phyloP scores from a whole-genome alignment of 352 stramenopile genomes.

The Blastocystis sp. region DNA sequence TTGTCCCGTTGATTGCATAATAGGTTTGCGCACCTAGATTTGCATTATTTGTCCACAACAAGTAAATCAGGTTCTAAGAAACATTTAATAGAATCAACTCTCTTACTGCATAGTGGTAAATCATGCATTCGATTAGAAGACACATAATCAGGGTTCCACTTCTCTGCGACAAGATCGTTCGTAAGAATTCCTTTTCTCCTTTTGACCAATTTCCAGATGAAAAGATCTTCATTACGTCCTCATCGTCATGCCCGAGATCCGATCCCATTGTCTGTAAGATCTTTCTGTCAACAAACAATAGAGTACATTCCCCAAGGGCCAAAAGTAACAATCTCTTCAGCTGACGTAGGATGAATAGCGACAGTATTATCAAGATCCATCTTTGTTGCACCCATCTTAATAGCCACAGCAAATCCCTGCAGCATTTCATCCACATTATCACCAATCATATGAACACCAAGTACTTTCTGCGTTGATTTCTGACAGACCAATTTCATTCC shows the following conservation, averaged over 20 bases:
- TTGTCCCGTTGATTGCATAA: conserved; percentile 20
- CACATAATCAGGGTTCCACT: background rate
- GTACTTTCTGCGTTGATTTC: conserved; percentile 77
- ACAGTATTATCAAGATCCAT: conserved; percentile 90
- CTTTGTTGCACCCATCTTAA: conserved; percentile 96
- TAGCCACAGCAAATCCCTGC: conserved; percentile 91
- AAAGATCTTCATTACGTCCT: background rate
- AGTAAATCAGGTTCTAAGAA: conserved; percentile 39
- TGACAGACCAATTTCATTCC: conserved; percentile 76
- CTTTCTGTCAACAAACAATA: background rate
- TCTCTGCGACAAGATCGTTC: background rate
- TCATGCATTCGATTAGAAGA: conserved; percentile 25
- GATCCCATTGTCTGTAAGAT: conserved; percentile 4
- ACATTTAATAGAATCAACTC: background rate
- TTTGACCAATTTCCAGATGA: conserved; percentile 1
- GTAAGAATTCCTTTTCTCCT: conserved; percentile 40
- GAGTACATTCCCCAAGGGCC: conserved; percentile 76
- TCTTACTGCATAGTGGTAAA: conserved; percentile 7
- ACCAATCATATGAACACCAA: conserved; percentile 90
- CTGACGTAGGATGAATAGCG: conserved; percentile 90
- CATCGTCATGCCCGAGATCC: conserved; percentile 16
- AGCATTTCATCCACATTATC: conserved; percentile 92
- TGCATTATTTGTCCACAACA: background rate
- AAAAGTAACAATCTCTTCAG: conserved; percentile 91
- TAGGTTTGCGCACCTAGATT: background rate